phyloP scores from a whole-genome alignment of 2,329 filamentous ascomycete species.

The Pseudonectria foliicola region DNA sequence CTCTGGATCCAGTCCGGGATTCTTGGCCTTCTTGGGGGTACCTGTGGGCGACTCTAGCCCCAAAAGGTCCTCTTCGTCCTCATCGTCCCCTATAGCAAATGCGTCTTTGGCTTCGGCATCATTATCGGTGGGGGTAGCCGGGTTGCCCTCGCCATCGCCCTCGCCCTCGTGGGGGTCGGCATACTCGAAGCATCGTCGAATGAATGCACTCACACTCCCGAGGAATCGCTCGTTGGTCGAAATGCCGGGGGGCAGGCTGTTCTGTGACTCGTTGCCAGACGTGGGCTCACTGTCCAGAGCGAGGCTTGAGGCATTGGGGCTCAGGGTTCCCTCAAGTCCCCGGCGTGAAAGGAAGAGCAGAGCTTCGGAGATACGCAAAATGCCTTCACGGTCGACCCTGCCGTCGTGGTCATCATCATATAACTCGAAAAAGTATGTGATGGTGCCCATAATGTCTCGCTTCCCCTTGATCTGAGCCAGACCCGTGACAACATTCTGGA shows the following conservation, averaged over 20 bases:
- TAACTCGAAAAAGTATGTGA: slow-evolving; percentile 95
- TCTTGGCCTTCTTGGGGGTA: slow-evolving; percentile 37
- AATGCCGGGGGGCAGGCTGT: slow-evolving; percentile 39
- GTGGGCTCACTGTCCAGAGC: slow-evolving; percentile 38
- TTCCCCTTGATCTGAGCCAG: slow-evolving; percentile 88
- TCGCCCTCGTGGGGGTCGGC: slow-evolving; percentile 82
- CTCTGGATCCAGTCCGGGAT: slow-evolving; percentile 33
- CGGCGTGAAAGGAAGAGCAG: slow-evolving; percentile 85
- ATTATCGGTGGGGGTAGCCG: slow-evolving; percentile 13
- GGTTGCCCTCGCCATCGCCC: slow-evolving; percentile 39
- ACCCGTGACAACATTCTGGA: slow-evolving; percentile 89
- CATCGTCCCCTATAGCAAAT: slow-evolving; percentile 71
- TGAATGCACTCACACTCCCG: slow-evolving; percentile 90
- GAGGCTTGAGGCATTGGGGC: slow-evolving; percentile 53
- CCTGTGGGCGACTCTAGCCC: slow-evolving; percentile 44
- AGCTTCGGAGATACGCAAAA: slow-evolving; percentile 88
- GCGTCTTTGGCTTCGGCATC: slow-evolving; percentile 33
- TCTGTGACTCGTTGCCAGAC: slow-evolving; percentile 26
- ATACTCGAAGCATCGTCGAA: slow-evolving; percentile 94
- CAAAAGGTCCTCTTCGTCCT: slow-evolving; percentile 57
- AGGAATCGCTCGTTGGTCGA: slow-evolving; percentile 82
- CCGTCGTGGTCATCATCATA: slow-evolving; percentile 92
- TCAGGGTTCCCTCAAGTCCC: slow-evolving; percentile 70
- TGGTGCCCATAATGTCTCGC: slow-evolving; percentile 94
- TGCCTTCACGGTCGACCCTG: slow-evolving; percentile 89